Base-by-base conservation (phyloP, 441 rosid species). In the Bocquillonia castaneifolia region DNA sequence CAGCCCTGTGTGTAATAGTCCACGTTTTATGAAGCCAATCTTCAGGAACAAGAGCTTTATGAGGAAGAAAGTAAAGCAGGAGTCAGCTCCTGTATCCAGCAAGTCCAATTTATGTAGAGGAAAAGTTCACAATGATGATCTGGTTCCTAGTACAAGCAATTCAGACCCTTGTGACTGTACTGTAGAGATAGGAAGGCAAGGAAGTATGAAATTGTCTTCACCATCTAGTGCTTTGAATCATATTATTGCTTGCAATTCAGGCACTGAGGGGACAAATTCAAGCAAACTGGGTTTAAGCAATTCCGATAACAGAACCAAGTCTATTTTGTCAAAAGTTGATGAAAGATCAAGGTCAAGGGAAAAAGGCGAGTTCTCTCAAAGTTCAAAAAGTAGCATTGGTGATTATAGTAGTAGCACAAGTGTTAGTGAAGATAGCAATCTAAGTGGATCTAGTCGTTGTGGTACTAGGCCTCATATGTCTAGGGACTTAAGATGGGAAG, bases 321-420 rank as follows among this genome's bases (percentile, higher is more conserved):
- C 76, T 44, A 26, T 72, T 44, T 68, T 78, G 67, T 54, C 63
- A 40, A 85, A 76, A 78, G 72, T 76, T 64, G 90, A 85, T 60
- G 89, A 81, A 59, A 81, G 72, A 74, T 80, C 85, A 64, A 77
- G 82, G 70, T 80, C 85, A 67, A 81, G 84, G 72, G 91, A 83
- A 50, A 87, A 85, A 72, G 85, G 86, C 10, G 89, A 87, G 62
- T 82, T 86, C 78, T 87, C 96, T 45, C 93, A 84, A 66, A 89
- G 89, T 82, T 90, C 91, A n/a, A 90, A 90, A 81, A 86, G 96
- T 77, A 90, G 93, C 80, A 83, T 87, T 2, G 91, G 90, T 68
- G 93, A 88, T 23, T 84, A 82, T 66, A 89, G 92, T 60, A 83
- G 86, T 60, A 83, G 88, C 77, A 81, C 88, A 31, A 84, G 84